Evolutionary conservation across 345 rosid species (phyloP).

Genomic region (Cochlearia excelsa): DNA sequence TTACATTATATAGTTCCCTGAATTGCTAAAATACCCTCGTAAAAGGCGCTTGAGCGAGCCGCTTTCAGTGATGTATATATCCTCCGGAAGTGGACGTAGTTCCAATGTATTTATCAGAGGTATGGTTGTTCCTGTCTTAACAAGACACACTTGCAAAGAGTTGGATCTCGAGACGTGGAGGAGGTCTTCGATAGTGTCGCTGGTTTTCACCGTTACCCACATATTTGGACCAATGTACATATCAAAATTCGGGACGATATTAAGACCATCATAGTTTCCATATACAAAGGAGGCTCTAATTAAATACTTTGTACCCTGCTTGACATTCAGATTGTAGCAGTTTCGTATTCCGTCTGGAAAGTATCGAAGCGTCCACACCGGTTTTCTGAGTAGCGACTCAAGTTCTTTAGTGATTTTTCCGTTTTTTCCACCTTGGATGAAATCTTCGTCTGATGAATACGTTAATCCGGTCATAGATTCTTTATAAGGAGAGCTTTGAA

Average conservation of each 20-base stretch:
- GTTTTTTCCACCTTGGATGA: constrained; percentile 24
- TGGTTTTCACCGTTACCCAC: constrained; percentile 30
- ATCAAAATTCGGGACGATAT: constrained; percentile 27
- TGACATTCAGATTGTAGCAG: constrained; percentile 37
- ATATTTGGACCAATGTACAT: constrained; percentile 32
- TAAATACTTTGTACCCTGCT: constrained; percentile 25
- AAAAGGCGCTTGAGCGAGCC: not conserved
- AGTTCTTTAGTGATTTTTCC: constrained; percentile 2
- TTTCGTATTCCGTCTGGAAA: constrained; percentile 42
- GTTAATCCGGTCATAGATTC: constrained; percentile 22
- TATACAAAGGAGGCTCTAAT: constrained; percentile 37
- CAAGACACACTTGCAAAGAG: constrained; percentile 35
- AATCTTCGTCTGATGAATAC: constrained; percentile 36
- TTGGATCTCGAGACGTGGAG: constrained; percentile 11
- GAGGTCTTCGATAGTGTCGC: constrained; percentile 25
- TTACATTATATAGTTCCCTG: not conserved
- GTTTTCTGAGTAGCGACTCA: not conserved
- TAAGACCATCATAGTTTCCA: constrained; percentile 40
- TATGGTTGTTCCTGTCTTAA: constrained; percentile 33
- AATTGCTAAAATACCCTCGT: not conserved
- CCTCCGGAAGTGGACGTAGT: not conserved
- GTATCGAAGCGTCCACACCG: constrained; percentile 4
- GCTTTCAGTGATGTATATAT: not conserved
- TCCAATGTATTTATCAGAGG: constrained; percentile 29
- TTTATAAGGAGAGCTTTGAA: constrained; percentile 12